A percentile compares a stretch with the other conserved stretches of the same genome.
Evolutionary conservation across 2,329 filamentous ascomycete species (phyloP).

Genomic region (Apiospora saccharicola): DNA sequence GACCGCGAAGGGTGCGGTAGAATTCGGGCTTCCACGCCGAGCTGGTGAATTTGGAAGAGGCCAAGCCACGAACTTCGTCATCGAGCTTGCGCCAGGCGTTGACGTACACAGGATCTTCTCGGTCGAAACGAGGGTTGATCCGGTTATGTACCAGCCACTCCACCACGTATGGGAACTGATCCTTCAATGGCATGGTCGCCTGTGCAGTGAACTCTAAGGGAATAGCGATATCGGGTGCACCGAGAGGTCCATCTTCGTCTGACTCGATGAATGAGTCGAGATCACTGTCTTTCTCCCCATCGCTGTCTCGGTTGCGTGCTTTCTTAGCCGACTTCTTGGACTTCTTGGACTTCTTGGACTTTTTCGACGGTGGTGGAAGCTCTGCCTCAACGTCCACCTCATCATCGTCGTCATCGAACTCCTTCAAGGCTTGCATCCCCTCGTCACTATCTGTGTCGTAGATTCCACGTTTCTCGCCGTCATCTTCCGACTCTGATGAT

Average conservation of each 20-base stretch:
- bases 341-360: slow-evolving; percentile 19
- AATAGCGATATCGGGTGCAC: slow-evolving; percentile 63
- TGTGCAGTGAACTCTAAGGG: slow-evolving; percentile 75
- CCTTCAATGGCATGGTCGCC: slow-evolving; percentile 70
- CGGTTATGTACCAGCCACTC: slow-evolving; percentile 86
- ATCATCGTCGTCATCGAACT: slow-evolving; percentile 46
- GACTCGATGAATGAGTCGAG: slow-evolving; percentile 71
- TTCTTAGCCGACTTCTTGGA: slow-evolving; percentile 28
- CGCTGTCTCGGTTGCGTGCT: slow-evolving; percentile 31
- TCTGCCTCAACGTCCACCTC: slow-evolving; percentile 42
- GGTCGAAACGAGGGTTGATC: slow-evolving; percentile 73
- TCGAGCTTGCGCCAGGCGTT: slow-evolving; percentile 76
- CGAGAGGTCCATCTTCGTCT: slow-evolving; percentile 64
- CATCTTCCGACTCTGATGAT: slow-evolving; percentile 52
- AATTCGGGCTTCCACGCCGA: slow-evolving; percentile 75
- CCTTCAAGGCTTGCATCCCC: slow-evolving; percentile 39
- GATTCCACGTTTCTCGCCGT: slow-evolving; percentile 53
- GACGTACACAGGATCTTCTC: slow-evolving; percentile 67
- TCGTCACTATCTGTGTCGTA: slow-evolving; percentile 45
- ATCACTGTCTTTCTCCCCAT: slow-evolving; percentile 42
- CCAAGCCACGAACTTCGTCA: slow-evolving; percentile 72
- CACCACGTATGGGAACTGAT: slow-evolving; percentile 76
- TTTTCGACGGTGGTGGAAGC: slow-evolving; percentile 32
- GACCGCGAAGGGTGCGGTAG: slow-evolving; percentile 67
- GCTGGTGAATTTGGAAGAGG: slow-evolving; percentile 75